Conservation (phyloP, 768 basidiomycete genomes). For the Leccinum uliginosum region DNA sequence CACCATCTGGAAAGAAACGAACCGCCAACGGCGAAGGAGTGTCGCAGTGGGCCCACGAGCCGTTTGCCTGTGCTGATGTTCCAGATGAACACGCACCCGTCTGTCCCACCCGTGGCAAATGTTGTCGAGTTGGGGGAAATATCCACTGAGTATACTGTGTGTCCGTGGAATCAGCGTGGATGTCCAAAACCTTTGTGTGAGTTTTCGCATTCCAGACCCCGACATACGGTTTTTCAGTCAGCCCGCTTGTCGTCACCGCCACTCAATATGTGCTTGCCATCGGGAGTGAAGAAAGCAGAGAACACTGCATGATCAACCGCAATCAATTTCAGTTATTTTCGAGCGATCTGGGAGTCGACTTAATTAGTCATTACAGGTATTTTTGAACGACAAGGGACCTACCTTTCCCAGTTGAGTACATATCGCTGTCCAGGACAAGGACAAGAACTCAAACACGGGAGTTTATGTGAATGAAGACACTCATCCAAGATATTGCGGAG, state of each 20-base stretch:
- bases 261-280: not conserved
- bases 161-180: no score
- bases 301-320: not conserved
- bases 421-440: not conserved
- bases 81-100: not conserved
- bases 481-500: no score
- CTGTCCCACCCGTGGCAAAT: not conserved
- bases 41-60: not conserved
- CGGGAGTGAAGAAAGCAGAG: not conserved
- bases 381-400: not conserved
- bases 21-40: not conserved
- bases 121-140: not conserved
- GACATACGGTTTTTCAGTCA: not conserved
- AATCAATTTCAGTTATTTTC: not conserved
- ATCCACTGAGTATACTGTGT: not conserved
- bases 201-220: not conserved
- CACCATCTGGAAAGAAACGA: not conserved
- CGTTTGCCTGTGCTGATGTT: not conserved
- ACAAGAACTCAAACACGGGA: no score
- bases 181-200: not conserved
- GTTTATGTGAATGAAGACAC: no score
- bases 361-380: not conserved
- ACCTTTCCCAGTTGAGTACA: not conserved
- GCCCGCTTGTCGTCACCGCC: not conserved
- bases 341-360: not conserved